These are phyloP conservation scores for Agroathelia rolfsii DNA, from an alignment of 1,284 basidiomycete species.

Conservation along the genomic window DNA sequence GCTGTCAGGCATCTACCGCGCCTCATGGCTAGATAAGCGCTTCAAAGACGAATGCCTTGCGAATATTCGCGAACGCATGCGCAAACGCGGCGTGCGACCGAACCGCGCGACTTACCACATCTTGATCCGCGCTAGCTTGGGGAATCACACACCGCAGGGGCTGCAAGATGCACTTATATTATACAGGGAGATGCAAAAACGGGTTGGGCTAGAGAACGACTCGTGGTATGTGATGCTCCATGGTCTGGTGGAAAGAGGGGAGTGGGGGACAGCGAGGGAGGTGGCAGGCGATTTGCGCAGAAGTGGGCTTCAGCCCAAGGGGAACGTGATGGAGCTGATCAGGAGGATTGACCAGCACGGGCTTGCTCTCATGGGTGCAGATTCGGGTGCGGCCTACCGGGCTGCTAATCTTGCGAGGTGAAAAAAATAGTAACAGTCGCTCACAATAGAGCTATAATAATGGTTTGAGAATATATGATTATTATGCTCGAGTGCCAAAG, in stretches of 20 bases:
- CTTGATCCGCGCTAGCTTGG: constrained; percentile 55
- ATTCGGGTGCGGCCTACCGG: constrained; percentile 22
- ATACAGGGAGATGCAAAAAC: constrained; percentile 54
- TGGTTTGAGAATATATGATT: no score
- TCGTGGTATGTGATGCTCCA: constrained; percentile 70
- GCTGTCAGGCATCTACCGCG: constrained; percentile 49
- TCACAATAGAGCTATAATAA: constrained; percentile 14
- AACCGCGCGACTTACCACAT: constrained; percentile 65
- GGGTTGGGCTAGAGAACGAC: constrained; percentile 42
- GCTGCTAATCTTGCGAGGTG: constrained; percentile 16
- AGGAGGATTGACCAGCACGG: no score
- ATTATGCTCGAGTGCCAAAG: no score
- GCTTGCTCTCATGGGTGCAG: no score
- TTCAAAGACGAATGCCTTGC: constrained; percentile 34
- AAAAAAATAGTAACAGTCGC: constrained; percentile 5
- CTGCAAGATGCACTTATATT: constrained; percentile 46
- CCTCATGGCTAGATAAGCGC: constrained; percentile 31
- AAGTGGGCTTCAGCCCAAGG: background rate
- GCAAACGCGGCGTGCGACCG: constrained; percentile 37
- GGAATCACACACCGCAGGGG: constrained; percentile 36
- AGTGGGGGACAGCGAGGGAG: constrained; percentile 49
- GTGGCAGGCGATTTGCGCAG: constrained; percentile 49
- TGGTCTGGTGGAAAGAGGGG: constrained; percentile 43
- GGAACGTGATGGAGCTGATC: no score
- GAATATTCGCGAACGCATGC: constrained; percentile 54